phyloP scores from a whole-genome alignment of 495 filamentous ascomycete genomes.

The Podospora sp. region DNA sequence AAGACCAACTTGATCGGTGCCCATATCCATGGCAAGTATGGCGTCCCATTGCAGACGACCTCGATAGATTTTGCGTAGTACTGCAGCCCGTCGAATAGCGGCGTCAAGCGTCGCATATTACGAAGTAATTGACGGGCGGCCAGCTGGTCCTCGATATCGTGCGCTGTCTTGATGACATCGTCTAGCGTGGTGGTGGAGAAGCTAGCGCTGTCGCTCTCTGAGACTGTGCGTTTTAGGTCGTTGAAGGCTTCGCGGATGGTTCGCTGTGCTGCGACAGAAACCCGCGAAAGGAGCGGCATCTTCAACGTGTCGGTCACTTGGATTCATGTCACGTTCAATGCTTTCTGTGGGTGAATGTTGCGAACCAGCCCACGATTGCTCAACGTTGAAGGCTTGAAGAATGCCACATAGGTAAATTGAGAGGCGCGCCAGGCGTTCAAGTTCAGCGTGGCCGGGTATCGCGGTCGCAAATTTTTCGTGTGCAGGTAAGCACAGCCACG shows the following conservation, averaged over 20 bases:
- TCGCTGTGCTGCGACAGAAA: constrained; percentile 3
- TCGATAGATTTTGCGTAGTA: constrained; percentile 46
- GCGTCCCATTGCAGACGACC: constrained; percentile 48
- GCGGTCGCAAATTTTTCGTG: no score
- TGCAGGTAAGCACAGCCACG: no score
- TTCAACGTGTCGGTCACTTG: no score
- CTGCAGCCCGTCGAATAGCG: constrained; percentile 42
- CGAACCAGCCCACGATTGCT: no score
- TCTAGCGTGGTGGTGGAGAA: constrained; percentile 40
- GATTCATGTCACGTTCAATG: no score
- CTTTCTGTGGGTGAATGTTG: no score
- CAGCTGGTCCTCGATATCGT: constrained; percentile 41
- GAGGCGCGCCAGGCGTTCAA: no score
- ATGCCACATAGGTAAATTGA: no score
- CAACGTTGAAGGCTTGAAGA: no score
- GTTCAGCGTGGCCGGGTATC: no score
- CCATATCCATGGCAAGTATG: constrained; percentile 51
- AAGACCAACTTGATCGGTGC: constrained; percentile 50
- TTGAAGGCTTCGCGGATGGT: constrained; percentile 38
- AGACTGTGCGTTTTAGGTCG: constrained; percentile 34
- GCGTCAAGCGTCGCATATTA: constrained; percentile 43
- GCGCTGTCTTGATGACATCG: constrained; percentile 39
- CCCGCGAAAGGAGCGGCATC: not conserved
- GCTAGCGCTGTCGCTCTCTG: constrained; percentile 28
- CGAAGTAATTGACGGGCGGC: constrained; percentile 40